A percentile compares a stretch with the other conserved stretches of the same genome.
Evolutionary conservation across 2,329 filamentous ascomycete species (phyloP).

Genomic region (Sphaerulina vaccinii): DNA sequence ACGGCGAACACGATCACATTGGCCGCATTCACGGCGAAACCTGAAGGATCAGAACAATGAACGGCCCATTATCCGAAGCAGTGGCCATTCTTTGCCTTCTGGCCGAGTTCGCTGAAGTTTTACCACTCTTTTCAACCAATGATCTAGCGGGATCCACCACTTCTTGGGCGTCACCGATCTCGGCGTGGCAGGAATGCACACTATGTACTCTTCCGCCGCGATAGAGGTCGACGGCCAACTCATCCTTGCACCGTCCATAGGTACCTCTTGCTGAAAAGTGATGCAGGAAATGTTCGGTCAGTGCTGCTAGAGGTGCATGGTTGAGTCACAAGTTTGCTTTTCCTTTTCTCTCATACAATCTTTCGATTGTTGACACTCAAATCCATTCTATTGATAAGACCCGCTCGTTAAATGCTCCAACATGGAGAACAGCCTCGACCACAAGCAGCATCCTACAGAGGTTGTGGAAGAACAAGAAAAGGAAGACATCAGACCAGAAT

Average conservation of each 20-base stretch:
- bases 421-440: conserved; percentile 2
- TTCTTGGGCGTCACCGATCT: conserved; percentile 15
- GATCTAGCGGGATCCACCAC: not conserved
- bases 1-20: no score
- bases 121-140: conserved; percentile 9
- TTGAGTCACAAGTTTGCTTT: conserved; percentile 11
- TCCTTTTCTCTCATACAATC: not conserved
- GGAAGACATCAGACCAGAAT: conserved; percentile 13
- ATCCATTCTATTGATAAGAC: not conserved
- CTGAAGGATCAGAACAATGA: no score
- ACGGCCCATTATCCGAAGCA: no score
- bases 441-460: conserved; percentile 20
- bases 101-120: conserved; percentile 12
- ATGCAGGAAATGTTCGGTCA: conserved; percentile 12
- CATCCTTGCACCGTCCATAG: conserved; percentile 10
- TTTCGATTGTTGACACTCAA: not conserved
- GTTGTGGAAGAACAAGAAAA: conserved; percentile 19
- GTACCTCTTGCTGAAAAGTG: conserved; percentile 7
- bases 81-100: no score
- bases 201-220: no score
- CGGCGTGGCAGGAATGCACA: conserved; percentile 11
- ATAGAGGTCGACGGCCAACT: conserved; percentile 14
- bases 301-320: conserved; percentile 4
- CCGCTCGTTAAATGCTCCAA: not conserved
- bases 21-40: no score